Evolutionary conservation across 2,329 filamentous ascomycete species (phyloP), one percentile per base, ranked within the genome.

Genomic region (Exophiala aquamarina): DNA sequence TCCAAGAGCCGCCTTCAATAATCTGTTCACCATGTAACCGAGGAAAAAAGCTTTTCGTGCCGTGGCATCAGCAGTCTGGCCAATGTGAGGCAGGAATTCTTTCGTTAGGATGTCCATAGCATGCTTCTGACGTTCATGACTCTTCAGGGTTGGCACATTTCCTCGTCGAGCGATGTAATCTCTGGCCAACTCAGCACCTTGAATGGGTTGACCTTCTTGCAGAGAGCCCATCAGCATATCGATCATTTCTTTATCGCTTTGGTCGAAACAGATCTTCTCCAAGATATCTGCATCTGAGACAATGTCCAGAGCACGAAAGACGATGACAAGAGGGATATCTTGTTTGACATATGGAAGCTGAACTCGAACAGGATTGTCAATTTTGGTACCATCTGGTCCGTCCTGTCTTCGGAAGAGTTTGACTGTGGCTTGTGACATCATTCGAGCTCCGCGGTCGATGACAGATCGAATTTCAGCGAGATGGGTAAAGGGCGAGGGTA

Each of bases 281-380:
- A 98, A 77, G 55, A 98, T 98, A 64, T 98, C 93, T 66, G 97
- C 90, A 63, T 98, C 93, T 7, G 92, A 96, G 4, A 98, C 92
- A 26, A 98, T 87, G 60, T 93, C 93, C 11, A 98, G 77, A 3
- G 93, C 94, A 62, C 93, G 84, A 76, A 98, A 98, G 47, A 97
- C 91, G 56, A 97, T 88, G 50, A 87, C 92, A 55, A 98, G 90
- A 0, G 93, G 93, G 39, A 98, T 84, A 62, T 97, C 92, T 3
- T 83, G 79, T 72, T 95, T 95, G 70, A 97, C 87, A 64, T 96
- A 97, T 3, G 93, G 94, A 28, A 98, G 75, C 3, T 89, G 93
- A 15, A 88, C 89, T 66, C 91, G 87, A 60, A 97, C 93, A 2
- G 59, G 57, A 44, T 58, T 56, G 19, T 58, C 55, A 36, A 61